Base-by-base conservation (phyloP, 306 rosid genomes). In the Corylus heterophylla region DNA sequence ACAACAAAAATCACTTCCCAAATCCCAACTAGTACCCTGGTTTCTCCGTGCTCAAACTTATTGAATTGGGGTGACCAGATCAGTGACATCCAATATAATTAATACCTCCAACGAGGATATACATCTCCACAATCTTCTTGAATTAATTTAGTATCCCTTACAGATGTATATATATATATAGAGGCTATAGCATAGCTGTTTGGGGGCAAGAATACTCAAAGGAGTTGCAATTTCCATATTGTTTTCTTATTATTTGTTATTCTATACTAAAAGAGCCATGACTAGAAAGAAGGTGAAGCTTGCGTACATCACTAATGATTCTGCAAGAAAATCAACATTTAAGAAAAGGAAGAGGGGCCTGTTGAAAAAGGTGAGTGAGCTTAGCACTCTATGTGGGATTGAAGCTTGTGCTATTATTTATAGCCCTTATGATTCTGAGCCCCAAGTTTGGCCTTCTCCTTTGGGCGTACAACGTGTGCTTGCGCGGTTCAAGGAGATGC, bases 311-410 rank as follows among this genome's bases (percentile, higher is more conserved):
- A 3, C 75, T 0, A 83, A 82, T 18, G 86, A 77, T 39, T 52
- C 86, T 0, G 83, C 91, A 29, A 83, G 94, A 52, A 93, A 91
- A 73, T 83, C 88, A 7, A 88, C 91, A 0, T 91, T 63, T 71
- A 87, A 85, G 88, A 90, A 90, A 86, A 85, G 90, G 82, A 90
- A 87, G 88, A 89, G 67, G 73, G 92, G 95, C 9, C 71, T 93
- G 2, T 8, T 88, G 45, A 93, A 91, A 78, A 92, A 86, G 82
- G 79, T 88, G 44, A 68, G 49, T 5, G 98, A 90, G 58, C 83
- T 94, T 3, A 83, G 76, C 18, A 86, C 88, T 12, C 89, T 90
- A 0, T 92, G 97, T 42, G 96, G 81, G 14, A 76, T 92, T 52
- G 79, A 85, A 1, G 90, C 92, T 0, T 92, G 94, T 12, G 91